Conservation (phyloP, 2,329 filamentous ascomycete genomes). For the Fusarium albidum region DNA sequence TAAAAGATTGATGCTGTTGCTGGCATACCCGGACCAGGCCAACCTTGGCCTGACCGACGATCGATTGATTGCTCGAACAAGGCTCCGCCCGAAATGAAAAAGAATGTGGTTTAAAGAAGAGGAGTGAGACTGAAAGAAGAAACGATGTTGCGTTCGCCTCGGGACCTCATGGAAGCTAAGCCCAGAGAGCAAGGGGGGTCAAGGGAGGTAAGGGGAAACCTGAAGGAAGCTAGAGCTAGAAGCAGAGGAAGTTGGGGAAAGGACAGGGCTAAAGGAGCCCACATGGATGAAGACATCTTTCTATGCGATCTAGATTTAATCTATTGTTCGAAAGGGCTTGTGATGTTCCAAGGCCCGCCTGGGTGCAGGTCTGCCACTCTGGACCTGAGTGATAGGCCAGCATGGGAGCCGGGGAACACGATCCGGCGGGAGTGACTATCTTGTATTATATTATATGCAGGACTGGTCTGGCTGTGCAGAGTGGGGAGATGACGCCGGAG, state of each 20-base stretch:
- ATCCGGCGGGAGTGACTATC: slow-evolving; percentile 9
- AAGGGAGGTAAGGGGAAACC: neutral
- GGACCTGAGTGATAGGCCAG: slow-evolving; percentile 5
- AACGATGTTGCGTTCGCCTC: slow-evolving; percentile 4
- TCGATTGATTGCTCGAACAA: neutral
- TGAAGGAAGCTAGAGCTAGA: too few relatives aligned
- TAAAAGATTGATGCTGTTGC: slow-evolving; percentile 1
- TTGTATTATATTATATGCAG: neutral
- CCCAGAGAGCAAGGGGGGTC: neutral
- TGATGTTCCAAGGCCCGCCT: neutral
- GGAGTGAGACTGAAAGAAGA: neutral
- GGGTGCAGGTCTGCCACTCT: neutral
- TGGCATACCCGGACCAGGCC: slow-evolving; percentile 1
- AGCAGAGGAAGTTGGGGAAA: slow-evolving; percentile 10
- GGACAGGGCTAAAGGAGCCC: neutral
- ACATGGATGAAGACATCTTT: neutral
- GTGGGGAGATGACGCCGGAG: too few relatives aligned
- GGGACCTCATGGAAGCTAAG: neutral
- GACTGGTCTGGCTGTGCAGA: neutral
- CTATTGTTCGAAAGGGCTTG: neutral
- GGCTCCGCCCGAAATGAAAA: neutral
- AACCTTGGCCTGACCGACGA: slow-evolving; percentile 9
- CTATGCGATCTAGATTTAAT: neutral
- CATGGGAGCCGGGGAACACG: slow-evolving; percentile 2
- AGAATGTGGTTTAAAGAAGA: neutral